Percentiles rank a stretch among this genome's conserved stretches.
Evolutionary conservation across 306 rosid species (phyloP).

Genomic region (Fragaria ananassa): DNA sequence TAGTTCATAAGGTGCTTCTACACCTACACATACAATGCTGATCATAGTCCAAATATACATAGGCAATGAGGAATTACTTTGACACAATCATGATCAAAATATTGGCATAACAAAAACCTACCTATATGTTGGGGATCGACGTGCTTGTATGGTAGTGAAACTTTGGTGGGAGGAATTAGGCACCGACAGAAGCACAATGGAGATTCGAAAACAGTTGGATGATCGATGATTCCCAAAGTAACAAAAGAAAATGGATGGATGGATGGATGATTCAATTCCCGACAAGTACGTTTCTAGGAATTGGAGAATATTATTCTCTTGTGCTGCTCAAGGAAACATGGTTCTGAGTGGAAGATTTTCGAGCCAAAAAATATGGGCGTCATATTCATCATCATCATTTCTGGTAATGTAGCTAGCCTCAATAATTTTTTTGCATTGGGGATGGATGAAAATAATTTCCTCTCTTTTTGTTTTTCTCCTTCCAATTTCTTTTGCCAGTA

Average conservation of each 20-base stretch:
- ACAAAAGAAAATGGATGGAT: background rate
- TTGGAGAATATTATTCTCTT: constrained; percentile 15
- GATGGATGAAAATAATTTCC: constrained; percentile 11
- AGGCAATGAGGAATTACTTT: background rate
- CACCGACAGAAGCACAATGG: constrained; percentile 11
- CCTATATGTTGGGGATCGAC: background rate
- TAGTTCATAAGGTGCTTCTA: background rate
- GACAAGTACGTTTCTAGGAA: background rate
- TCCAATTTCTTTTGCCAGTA: background rate
- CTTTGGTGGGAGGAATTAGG: background rate
- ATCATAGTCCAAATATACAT: background rate
- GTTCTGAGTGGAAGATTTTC: constrained; percentile 37
- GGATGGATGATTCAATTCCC: constrained; percentile 6
- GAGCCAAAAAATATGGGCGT: constrained; percentile 22
- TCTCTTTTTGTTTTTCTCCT: background rate
- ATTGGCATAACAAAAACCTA: background rate
- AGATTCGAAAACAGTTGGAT: background rate
- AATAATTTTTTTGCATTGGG: constrained; percentile 26
- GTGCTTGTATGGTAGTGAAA: background rate
- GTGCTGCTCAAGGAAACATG: constrained; percentile 42
- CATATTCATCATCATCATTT: constrained; percentile 18
- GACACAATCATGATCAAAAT: background rate
- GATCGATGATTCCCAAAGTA: background rate
- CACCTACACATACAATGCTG: background rate
- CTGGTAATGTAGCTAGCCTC: constrained; percentile 8